Base-by-base conservation (phyloP, 2,329 filamentous ascomycete species). In the Trichoderma guizhouense region DNA sequence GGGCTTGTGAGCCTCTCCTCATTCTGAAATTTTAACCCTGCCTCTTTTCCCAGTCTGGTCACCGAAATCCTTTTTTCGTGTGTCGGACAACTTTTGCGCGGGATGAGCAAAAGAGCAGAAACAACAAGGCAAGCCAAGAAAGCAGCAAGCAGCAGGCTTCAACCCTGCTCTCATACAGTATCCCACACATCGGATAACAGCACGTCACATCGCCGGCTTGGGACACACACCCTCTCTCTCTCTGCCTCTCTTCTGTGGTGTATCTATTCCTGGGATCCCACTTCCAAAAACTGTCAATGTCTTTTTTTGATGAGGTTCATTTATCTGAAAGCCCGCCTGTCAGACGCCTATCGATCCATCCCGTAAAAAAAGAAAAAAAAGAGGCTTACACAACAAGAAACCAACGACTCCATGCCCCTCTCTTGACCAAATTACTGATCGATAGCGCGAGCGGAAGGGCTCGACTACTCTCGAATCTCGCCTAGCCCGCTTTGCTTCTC, bases 281-380 rank as follows among this genome's bases (percentile, higher is more conserved):
- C 26, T 34, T 12, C 36, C 15, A 43, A 34, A n/a, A 34, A n/a
- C n/a, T 26, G 39, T 32, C 18, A 7, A 69, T 51, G 36, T 24
- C 28, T 2, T 21, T 26, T 69, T n/a, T 24, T 43, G 26, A 26
- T n/a, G 39, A 43, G 15, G 1, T 61, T 60, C 66, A 69, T 60
- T 69, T 34, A 68, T 60, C 53, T 30, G 28, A 51, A 12, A 61
- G 66, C 36, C 43, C 30, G 55, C 55, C 36, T 61, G 66, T 69
- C 66, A 69, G 66, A 69, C 66, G 66, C 55, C 53, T 69, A 69
- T 69, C 66, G 66, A 69, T 69, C 66, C 66, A 69, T 69, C 66
- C 36, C 66, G 66, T 60, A n/a, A 30, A 43, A 43, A 43, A 43
- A 18, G 7, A 18, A 43, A 43, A 43, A 26, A 60, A 24, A 21